These are phyloP conservation scores for Periconia digitata DNA, from an alignment of 2,329 filamentous ascomycete genomes.

Conservation along the genomic window DNA sequence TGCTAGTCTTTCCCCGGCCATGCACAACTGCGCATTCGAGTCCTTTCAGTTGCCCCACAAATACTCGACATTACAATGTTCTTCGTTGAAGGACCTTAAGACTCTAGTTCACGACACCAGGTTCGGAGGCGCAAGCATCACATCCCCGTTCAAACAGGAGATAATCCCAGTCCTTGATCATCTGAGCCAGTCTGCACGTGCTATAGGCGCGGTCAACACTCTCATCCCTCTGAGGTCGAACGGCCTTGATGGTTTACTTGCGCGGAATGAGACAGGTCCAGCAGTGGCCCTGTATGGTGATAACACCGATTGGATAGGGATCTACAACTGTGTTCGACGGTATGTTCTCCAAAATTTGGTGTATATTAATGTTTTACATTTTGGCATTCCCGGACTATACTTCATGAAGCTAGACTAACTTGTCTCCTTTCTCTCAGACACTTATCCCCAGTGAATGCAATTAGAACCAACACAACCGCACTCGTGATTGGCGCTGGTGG, in stretches of 20 bases:
- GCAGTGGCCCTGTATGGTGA: conserved; percentile 73
- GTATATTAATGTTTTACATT: too few species aligned
- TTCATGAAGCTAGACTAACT: too few species aligned
- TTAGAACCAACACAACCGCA: conserved; percentile 55
- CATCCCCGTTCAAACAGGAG: conserved; percentile 73
- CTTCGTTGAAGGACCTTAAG: conserved; percentile 63
- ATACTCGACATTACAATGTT: conserved; percentile 66
- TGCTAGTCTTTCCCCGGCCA: conserved; percentile 74
- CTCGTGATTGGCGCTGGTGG: conserved; percentile 63
- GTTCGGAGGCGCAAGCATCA: conserved; percentile 73
- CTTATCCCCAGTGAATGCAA: conserved; percentile 69
- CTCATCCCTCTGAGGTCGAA: conserved; percentile 68
- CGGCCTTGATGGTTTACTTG: conserved; percentile 54
- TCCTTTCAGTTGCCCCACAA: conserved; percentile 68
- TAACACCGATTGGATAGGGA: conserved; percentile 82
- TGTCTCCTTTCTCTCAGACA: too few species aligned
- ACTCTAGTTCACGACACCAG: conserved; percentile 64
- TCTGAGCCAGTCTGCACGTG: conserved; percentile 70
- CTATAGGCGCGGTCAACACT: conserved; percentile 77
- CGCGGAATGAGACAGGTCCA: conserved; percentile 65
- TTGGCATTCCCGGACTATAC: too few species aligned
- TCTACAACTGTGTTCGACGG: conserved; percentile 70
- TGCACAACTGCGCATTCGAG: conserved; percentile 72
- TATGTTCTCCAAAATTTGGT: too few species aligned
- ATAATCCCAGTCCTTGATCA: conserved; percentile 66